Evolutionary conservation across 768 basidiomycete species (phyloP), one percentile per base, ranked within the genome.

Genomic region (Naganishia onofrii): DNA sequence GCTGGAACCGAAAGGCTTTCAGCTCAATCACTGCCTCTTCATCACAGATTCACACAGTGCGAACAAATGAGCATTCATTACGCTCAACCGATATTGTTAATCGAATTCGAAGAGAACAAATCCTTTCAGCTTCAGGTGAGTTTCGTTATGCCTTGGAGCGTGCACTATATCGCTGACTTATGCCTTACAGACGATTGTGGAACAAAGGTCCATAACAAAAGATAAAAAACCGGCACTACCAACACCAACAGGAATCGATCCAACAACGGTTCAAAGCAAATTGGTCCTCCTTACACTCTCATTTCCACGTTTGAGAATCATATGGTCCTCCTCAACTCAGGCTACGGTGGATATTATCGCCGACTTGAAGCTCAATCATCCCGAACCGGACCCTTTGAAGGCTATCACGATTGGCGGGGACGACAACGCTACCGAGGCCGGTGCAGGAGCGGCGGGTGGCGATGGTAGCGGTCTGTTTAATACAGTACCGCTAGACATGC

Each of bases 91-190:
- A 85, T 99, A 65, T 83, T 99, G 19, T 84, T 98, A 12, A 96
- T 98, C 75, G 94, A 99, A 78, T 98, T 98, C 72, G 95, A 98
- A 78, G 93, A 98, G 82, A 90, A 96, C 80, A 97, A 95, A 75
- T 88, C 92, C 0, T 96, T 97, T 80, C 90, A 90, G 0, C 84
- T 98, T 13, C 90, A 93, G 81, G 93, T 91, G 58, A 68, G 79
- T 74, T 8, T n/a, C 19, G 36, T 44, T 58, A 28, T 17, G 28
- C 31, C 36, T 42, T 53, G 21, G 15, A 56, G 15, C 8, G 17
- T 12, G 3, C 21, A 38, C 26, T 38, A 44, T 36, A 26, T 23
- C 26, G 26, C 42, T 63, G 7, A 66, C 51, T 7, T 70, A 67
- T 74, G 67, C 46, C 42, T 63, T 67, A 51, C 71, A 82, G 81